Evolutionary conservation across 495 filamentous ascomycete species (phyloP).

Genomic region (Zalerion maritima): DNA sequence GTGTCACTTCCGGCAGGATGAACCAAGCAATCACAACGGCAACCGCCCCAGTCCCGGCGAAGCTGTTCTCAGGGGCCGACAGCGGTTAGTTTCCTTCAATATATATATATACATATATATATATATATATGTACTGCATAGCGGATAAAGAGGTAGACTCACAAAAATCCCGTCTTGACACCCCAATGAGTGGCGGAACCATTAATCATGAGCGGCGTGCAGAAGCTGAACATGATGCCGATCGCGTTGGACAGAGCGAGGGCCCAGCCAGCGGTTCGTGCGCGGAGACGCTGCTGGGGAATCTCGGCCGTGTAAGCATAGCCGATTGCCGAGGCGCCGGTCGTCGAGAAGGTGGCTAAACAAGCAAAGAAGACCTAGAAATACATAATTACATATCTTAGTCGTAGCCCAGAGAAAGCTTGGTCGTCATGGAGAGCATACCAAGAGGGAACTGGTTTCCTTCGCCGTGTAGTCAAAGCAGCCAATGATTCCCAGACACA

Average conservation of each 20-base stretch:
- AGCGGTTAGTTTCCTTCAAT: too few relatives aligned
- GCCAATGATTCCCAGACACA: slow-evolving; percentile 25
- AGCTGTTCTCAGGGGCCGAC: too few relatives aligned
- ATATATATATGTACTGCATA: too few relatives aligned
- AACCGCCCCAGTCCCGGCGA: too few relatives aligned
- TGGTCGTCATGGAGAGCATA: too few relatives aligned
- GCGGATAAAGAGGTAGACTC: too few relatives aligned
- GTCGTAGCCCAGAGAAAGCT: too few relatives aligned
- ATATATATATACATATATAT: too few relatives aligned
- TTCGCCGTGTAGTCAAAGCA: slow-evolving; percentile 25
- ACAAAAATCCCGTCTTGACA: slow-evolving; percentile 30
- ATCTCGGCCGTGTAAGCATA: slow-evolving; percentile 29
- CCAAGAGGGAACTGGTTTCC: slow-evolving; percentile 18
- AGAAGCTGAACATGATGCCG: slow-evolving; percentile 30
- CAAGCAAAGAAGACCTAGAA: slow-evolving; percentile 16
- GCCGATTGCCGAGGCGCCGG: slow-evolving; percentile 27
- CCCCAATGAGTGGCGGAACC: slow-evolving; percentile 20
- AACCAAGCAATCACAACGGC: too few relatives aligned
- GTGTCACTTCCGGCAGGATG: too few relatives aligned
- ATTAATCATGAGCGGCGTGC: slow-evolving; percentile 29
- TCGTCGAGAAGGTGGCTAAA: slow-evolving; percentile 24
- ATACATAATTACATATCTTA: neutral
- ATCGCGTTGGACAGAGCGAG: slow-evolving; percentile 23
- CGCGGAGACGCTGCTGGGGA: slow-evolving; percentile 24
- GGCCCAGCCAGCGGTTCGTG: slow-evolving; percentile 23